These are phyloP conservation scores for Ophiostoma sp. DNA, from an alignment of 2,329 filamentous ascomycete genomes.

Conservation along the genomic window DNA sequence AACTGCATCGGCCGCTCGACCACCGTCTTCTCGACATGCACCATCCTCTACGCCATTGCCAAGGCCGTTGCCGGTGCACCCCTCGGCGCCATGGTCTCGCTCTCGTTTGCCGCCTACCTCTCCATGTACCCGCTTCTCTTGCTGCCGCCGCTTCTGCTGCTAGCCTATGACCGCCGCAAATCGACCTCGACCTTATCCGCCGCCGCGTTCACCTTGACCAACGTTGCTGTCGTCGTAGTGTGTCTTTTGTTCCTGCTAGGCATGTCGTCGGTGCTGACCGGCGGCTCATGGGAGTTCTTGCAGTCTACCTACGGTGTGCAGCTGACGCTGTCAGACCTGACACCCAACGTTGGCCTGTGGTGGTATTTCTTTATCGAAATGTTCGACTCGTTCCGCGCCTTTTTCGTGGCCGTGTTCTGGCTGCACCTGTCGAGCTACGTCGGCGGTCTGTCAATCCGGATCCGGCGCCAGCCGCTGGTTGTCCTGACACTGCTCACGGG, in stretches of 20 bases:
- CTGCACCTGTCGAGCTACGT: constrained; percentile 88
- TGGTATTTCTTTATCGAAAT: constrained; percentile 99
- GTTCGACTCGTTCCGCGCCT: constrained; percentile 95
- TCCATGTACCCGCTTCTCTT: constrained; percentile 88
- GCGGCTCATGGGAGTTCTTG: constrained; percentile 80
- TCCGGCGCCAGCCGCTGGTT: constrained; percentile 80
- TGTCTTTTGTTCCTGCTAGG: constrained; percentile 59
- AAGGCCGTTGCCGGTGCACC: constrained; percentile 70
- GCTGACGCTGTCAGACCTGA: constrained; percentile 82
- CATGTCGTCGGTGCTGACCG: constrained; percentile 68
- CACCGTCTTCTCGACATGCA: constrained; percentile 79
- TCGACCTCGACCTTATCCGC: constrained; percentile 32
- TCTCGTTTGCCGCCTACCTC: constrained; percentile 83
- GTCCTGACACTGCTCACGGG: constrained; percentile 79
- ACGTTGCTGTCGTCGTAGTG: constrained; percentile 47
- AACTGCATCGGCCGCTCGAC: constrained; percentile 88
- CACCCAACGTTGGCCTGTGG: constrained; percentile 93
- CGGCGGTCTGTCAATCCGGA: constrained; percentile 72
- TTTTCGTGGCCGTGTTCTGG: constrained; percentile 98
- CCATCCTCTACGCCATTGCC: constrained; percentile 75
- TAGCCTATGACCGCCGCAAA: constrained; percentile 64
- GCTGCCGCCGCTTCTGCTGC: constrained; percentile 71
- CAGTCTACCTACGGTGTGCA: constrained; percentile 88
- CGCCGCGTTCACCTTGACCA: constrained; percentile 48
- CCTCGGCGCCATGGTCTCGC: constrained; percentile 72